These are phyloP conservation scores for Martensiomyces pterosporus DNA, from an alignment of 192 early-diverging fungal genomes.

Conservation along the genomic window DNA sequence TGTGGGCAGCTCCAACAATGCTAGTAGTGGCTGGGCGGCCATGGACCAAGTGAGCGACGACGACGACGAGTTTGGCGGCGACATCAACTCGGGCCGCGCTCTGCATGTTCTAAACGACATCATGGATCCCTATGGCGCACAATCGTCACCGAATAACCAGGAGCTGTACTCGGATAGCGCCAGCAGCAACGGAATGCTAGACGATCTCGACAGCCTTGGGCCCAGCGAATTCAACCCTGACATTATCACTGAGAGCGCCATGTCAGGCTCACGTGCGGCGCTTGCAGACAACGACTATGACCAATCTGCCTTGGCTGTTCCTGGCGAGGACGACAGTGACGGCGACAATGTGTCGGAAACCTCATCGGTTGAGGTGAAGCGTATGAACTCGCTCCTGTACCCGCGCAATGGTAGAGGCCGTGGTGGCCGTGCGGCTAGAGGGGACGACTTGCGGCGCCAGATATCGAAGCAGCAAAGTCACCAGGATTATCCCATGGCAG, in stretches of 20 bases:
- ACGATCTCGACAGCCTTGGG: constrained; percentile 25
- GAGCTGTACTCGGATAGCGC: constrained; percentile 36
- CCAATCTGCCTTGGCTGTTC: neutral
- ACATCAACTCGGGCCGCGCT: constrained; percentile 34
- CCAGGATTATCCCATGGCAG: too few species aligned
- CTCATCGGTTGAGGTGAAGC: constrained; percentile 16
- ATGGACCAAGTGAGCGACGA: too few species aligned
- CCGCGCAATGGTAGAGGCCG: too few species aligned
- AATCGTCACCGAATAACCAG: constrained; percentile 17
- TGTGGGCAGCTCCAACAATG: neutral
- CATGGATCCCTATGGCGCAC: constrained; percentile 40
- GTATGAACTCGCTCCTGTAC: neutral
- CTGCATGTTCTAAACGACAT: constrained; percentile 36
- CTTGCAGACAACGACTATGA: neutral
- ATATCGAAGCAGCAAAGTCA: constrained; percentile 18
- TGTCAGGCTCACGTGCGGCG: too few species aligned
- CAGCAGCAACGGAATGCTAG: constrained; percentile 34
- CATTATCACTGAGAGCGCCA: constrained; percentile 1
- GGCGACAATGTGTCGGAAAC: constrained; percentile 6
- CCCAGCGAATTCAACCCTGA: constrained; percentile 13
- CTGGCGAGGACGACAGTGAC: neutral
- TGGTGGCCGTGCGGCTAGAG: too few species aligned
- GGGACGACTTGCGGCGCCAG: constrained; percentile 12
- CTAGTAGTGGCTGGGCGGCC: neutral
- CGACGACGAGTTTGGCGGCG: constrained; percentile 17